phyloP scores from a whole-genome alignment of 2,329 filamentous ascomycete genomes.

The Trichoderma semiorbis region DNA sequence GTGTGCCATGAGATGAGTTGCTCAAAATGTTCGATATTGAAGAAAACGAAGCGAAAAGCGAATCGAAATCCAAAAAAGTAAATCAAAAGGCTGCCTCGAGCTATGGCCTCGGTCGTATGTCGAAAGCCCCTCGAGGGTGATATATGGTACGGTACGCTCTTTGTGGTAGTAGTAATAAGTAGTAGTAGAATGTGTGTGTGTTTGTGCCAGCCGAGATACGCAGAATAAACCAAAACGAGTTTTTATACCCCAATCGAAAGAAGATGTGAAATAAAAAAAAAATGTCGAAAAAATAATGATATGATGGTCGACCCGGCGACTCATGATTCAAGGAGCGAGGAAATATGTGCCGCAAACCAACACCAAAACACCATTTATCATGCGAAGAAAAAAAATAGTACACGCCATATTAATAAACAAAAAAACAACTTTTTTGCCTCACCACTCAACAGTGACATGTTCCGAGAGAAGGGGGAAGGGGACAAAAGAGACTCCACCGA shows the following conservation, averaged over 20 bases:
- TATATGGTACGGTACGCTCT: not conserved
- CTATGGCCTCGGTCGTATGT: conserved; percentile 29
- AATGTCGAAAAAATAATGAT: conserved; percentile 9
- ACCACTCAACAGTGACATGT: conserved; percentile 25
- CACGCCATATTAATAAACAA: conserved; percentile 15
- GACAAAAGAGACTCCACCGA: not conserved
- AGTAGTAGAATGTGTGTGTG: not conserved
- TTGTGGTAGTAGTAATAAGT: not conserved
- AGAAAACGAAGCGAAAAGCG: not conserved
- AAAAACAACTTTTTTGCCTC: conserved; percentile 20
- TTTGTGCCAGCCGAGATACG: conserved; percentile 26
- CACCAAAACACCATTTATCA: conserved; percentile 22
- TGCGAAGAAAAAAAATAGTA: conserved; percentile 19
- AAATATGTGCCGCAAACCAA: conserved; percentile 20
- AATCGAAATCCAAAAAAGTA: conserved; percentile 14
- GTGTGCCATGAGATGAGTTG: conserved; percentile 25
- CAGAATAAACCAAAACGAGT: conserved; percentile 25
- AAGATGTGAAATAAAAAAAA: not conserved
- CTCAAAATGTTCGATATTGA: conserved; percentile 20
- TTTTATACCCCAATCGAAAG: conserved; percentile 28
- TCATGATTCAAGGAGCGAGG: conserved; percentile 21
- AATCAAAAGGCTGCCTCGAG: conserved; percentile 23
- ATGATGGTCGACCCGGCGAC: conserved; percentile 24
- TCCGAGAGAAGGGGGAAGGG: conserved; percentile 1
- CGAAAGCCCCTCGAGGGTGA: conserved; percentile 21